Conservation (phyloP, 2,329 filamentous ascomycete species). For the Talaromyces islandicus region DNA sequence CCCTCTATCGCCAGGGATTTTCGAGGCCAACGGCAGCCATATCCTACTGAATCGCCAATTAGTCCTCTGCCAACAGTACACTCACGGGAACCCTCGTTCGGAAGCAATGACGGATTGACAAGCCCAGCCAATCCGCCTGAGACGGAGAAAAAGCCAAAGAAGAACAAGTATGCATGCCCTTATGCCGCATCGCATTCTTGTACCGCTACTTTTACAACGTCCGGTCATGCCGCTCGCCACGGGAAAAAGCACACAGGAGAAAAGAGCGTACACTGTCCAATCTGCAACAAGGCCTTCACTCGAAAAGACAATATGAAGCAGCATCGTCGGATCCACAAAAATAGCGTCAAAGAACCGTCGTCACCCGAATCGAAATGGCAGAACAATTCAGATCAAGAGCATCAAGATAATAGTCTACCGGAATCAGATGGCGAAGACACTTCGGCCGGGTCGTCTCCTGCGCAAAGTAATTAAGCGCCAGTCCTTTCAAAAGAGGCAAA, state of each 20-base stretch:
- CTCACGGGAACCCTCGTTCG: conserved; percentile 6
- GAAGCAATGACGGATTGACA: conserved; percentile 8
- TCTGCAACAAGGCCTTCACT: conserved; percentile 63
- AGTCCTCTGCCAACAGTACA: conserved; percentile 1
- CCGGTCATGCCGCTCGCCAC: conserved; percentile 61
- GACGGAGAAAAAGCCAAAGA: conserved; percentile 30
- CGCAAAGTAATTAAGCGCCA: neutral
- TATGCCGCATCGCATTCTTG: conserved; percentile 56
- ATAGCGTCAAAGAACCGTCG: conserved; percentile 25
- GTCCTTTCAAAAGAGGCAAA: neutral
- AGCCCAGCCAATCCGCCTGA: conserved; percentile 17
- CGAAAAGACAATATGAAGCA: conserved; percentile 68
- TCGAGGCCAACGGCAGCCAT: neutral
- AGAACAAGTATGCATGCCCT: conserved; percentile 62
- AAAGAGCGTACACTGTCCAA: conserved; percentile 62
- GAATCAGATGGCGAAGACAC: neutral
- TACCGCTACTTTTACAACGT: conserved; percentile 60
- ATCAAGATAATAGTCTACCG: neutral
- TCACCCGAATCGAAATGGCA: conserved; percentile 3
- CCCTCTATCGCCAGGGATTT: neutral
- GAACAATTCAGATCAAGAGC: neutral
- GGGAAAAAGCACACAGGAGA: conserved; percentile 65
- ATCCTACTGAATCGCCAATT: neutral
- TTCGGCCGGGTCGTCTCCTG: neutral
- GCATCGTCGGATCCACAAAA: conserved; percentile 56